Base-by-base conservation (phyloP, 805 yeast genomes). In the Suhomyces emberorum region DNA sequence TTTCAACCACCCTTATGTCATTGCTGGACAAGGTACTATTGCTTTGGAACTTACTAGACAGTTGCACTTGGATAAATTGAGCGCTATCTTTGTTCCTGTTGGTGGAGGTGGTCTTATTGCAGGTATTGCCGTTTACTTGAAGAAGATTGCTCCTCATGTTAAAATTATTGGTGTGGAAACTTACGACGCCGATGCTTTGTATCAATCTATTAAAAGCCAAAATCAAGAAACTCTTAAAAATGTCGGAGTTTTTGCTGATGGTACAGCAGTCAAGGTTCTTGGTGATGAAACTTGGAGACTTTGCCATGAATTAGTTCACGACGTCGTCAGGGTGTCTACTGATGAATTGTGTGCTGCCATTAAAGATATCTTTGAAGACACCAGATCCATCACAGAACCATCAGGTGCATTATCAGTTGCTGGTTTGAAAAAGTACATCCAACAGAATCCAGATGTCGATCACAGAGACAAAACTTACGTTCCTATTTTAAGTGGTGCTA, bases 231-330 rank as follows among this genome's bases (percentile, higher is more conserved):
- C 69, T 3, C 70, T 95, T 34, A 60, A 70, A 16, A 66, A 72
- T n/a, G 98, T 89, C 3, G 99, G 99, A n/a, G 69, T 85, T 7
- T 93, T 93, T 63, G 98, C 98, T 15, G 99, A 93, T 60, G 99
- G 99, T 57, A 88, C 99, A 8, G 97, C 98, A 7, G 99, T 93
- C 28, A 85, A 81, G 54, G 59, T 81, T 17, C 71, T 88, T 15
- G 99, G 99, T 42, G 85, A 81, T 41, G 98, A 95, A 62, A 85
- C 96, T 9, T 93, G 87, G 71, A 73, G 93, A 52, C 73, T 91
- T 8, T 79, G 88, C 48, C 66, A 74, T 48, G 78, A 83, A 31
- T 74, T 76, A 41, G 86, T 95, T n/a, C 98, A 93, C 59, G 98
- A 88, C 45, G 81, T 89, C 28, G 81, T 89, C 4, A 69, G 76